Conservation (phyloP, 2,329 filamentous ascomycete genomes). For the Penicillium sp. region DNA sequence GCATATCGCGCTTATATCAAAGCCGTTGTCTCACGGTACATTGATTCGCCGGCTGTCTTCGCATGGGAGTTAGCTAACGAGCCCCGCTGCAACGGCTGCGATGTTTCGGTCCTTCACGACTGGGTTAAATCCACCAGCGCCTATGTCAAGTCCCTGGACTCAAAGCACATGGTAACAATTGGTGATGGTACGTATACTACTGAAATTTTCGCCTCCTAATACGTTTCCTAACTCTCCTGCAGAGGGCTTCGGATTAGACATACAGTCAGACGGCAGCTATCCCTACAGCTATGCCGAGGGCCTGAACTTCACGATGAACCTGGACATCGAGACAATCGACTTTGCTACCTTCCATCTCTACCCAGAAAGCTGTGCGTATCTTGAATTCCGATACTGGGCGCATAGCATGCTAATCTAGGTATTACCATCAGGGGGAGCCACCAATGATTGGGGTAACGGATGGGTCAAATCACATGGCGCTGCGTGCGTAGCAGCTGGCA, state of each 20-base stretch:
- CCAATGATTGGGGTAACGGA: slow-evolving; percentile 44
- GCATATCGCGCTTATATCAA: slow-evolving; percentile 62
- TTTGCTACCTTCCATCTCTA: slow-evolving; percentile 56
- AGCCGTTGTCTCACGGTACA: slow-evolving; percentile 58
- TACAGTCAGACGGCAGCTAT: slow-evolving; percentile 50
- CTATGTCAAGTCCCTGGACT: slow-evolving; percentile 63
- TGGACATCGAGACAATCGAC: slow-evolving; percentile 53
- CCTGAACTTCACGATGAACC: slow-evolving; percentile 50
- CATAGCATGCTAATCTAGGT: not conserved
- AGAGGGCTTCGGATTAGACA: slow-evolving; percentile 55
- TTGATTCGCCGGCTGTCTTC: slow-evolving; percentile 56
- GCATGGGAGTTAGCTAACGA: slow-evolving; percentile 68
- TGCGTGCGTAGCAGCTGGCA: slow-evolving; percentile 37
- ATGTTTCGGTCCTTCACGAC: slow-evolving; percentile 53
- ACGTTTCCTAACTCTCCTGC: not conserved
- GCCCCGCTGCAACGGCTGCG: slow-evolving; percentile 60
- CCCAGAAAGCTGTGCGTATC: slow-evolving; percentile 43
- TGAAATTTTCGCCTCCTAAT: not conserved
- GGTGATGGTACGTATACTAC: slow-evolving; percentile 46
- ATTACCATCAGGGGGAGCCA: slow-evolving; percentile 30
- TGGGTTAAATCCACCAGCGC: slow-evolving; percentile 58
- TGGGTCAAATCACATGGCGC: slow-evolving; percentile 49
- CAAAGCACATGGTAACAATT: slow-evolving; percentile 58
- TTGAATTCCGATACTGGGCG: not conserved
- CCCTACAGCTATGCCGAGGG: slow-evolving; percentile 53